Evolutionary conservation across 148 eudicot genomes (phyloP), one percentile per base, ranked within the genome.

Genomic region (Polygonum maritimum): DNA sequence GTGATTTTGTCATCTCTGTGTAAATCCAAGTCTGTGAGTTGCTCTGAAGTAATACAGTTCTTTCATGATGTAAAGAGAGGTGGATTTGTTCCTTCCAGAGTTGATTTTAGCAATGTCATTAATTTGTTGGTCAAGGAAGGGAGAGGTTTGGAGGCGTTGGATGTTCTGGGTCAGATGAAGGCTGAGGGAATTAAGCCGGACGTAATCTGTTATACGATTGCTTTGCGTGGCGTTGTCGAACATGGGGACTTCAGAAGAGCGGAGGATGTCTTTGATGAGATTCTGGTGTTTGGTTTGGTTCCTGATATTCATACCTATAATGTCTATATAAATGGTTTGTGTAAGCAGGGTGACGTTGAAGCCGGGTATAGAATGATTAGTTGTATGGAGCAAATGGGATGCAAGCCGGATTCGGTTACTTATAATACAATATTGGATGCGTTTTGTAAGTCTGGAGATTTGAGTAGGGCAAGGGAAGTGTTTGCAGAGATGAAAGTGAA

Each of bases 231-330:
- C 62, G 57, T 86, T 76, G 75, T 90, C 47, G 76, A 57, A 21
- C 80, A 73, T 45, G 80, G 79, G 38, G 83, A 76, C 31, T 88
- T 79, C 71, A 47, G 13, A 19, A 76, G 75, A 74, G 94, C 77
- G 0, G 94, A 90, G 65, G 78, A 82, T 36, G 74, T 90, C 85
- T 88, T 90, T 52, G 91, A 88, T 77, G 94, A 88, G 80, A 74
- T 88, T 84, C 85, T 90, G 7, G 80, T 90, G 76, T 78, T 82
- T 62, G 94, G 94, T 10, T 82, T 90, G 80, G 88, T 85, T 76
- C 94, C 94, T 0, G 75, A 86, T 82, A 55, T 86, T 39, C 44
- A 31, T 76, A 88, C 91, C 26, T 90, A 88, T 74, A 90, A 88
- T 77, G 86, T 81, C 67, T 86, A 84, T 48, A 78, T 90, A 45